A percentile compares a stretch with the other conserved stretches of the same genome.
Evolutionary conservation across 2,329 filamentous ascomycete genomes (phyloP).

Genomic region (Gnomoniopsis smithogilvyi): DNA sequence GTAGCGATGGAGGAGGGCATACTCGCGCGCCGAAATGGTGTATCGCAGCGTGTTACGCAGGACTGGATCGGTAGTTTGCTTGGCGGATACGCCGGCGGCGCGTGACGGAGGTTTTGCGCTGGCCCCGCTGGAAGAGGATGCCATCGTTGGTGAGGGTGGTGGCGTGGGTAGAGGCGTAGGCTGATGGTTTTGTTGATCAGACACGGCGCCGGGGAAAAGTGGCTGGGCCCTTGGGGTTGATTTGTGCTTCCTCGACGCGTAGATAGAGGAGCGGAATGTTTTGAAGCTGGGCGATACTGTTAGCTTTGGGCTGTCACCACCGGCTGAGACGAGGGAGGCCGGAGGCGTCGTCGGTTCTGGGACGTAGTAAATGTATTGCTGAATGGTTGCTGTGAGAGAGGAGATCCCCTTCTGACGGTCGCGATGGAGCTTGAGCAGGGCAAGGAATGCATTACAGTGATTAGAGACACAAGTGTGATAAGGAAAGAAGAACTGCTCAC

Average conservation of each 20-base stretch:
- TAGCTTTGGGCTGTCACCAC: conserved; percentile 12
- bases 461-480: background rate
- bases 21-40: conserved; percentile 81
- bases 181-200: background rate
- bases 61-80: conserved; percentile 58
- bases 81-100: conserved; percentile 14
- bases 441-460: background rate
- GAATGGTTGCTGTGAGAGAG: conserved; percentile 14
- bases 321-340: background rate
- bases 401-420: background rate
- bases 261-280: conserved; percentile 11
- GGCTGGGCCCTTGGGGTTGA: background rate
- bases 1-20: conserved; percentile 79
- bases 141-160: background rate
- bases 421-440: background rate
- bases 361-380: conserved; percentile 8
- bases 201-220: background rate
- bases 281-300: conserved; percentile 15
- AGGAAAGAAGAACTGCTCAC: background rate
- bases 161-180: background rate
- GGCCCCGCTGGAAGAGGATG: conserved; percentile 11
- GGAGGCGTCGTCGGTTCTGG: background rate
- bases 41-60: conserved; percentile 84
- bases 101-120: background rate
- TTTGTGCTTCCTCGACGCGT: conserved; percentile 9